These are phyloP conservation scores for Eremochloa ophiuroides DNA, from an alignment of 176 grass and related monocot genomes.

Conservation along the genomic window DNA sequence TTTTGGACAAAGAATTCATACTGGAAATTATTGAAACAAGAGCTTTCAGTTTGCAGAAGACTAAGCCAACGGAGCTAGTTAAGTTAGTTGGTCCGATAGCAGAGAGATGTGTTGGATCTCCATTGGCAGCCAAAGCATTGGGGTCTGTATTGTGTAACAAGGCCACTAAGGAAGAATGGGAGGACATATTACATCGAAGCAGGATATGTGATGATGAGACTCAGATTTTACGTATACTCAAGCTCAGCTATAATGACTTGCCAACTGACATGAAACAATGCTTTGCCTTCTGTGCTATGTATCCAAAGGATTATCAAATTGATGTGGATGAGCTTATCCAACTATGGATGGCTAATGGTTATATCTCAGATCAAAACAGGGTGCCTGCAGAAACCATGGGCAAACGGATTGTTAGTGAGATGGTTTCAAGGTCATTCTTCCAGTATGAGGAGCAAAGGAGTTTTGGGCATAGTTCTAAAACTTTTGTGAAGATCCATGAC, in stretches of 20 bases:
- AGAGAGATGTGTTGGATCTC: not conserved
- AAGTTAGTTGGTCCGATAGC: not conserved
- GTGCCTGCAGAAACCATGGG: not conserved
- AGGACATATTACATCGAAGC: not conserved
- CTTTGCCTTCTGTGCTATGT: not conserved
- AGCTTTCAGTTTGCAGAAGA: not conserved
- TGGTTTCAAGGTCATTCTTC: not conserved
- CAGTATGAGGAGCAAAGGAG: not conserved
- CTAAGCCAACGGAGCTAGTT: not conserved
- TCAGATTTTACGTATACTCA: not conserved
- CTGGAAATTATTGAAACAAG: not conserved
- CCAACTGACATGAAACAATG: not conserved
- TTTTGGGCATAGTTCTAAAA: not conserved
- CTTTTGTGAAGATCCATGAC: not conserved
- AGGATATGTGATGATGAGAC: not conserved
- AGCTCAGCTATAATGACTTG: conserved; percentile 19
- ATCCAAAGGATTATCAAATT: not conserved
- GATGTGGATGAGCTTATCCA: not conserved
- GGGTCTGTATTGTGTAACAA: not conserved
- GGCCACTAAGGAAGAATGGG: conserved; percentile 11
- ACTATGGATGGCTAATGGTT: not conserved
- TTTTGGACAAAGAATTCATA: not conserved
- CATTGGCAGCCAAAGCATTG: not conserved
- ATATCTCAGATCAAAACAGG: not conserved
- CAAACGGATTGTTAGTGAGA: not conserved